Base-by-base conservation (phyloP, 176 grass and related monocot species). In the Eleusine coracana region DNA sequence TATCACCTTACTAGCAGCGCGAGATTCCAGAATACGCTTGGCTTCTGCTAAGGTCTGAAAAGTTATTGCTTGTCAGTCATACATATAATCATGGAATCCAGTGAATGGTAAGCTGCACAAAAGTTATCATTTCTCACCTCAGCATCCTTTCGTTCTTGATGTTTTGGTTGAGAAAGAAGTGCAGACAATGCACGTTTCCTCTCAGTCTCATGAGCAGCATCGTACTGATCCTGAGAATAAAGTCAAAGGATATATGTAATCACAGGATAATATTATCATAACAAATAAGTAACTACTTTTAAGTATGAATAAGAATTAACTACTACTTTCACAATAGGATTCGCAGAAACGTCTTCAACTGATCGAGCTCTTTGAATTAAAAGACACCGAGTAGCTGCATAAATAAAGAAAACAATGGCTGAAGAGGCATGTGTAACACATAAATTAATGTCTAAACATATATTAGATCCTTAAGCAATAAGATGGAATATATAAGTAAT, bases 1-100 rank as follows among this genome's bases (percentile, higher is more conserved):
- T 38, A 86, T 91, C 78, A 98, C 96, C 88, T 93, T 95, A 76
- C 45, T 98, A 92, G 96, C 89, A 87, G 86, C 82, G 6, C 93
- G 90, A 34, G 91, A 87, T 79, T 98, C 96, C 87, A 91, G 88
- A 83, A 98, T 98, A 37, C 87, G 89, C 81, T 98, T 98, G 61
- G 96, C 96, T 92, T 95, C 96, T 49, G 91, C 85, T 56, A 98
- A 88, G 81, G 90, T 93, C 96, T 98, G 79, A 89, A 93, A 87
- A 58, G 11, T 34, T 6, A 73, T 23, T 31, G 77, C 25, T 44
- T 70, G 31, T 54, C 54, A 70, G 76, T 85, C 46, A 78, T 45
- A 63, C 54, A 56, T 15, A 62, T 40, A 64, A 82, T 20, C 50
- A 68, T 27, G 51, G 38, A 79, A 73, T 58, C 46, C 39, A 61